These are phyloP conservation scores for Noccaea caerulescens DNA, from an alignment of 345 rosid species.

Conservation along the genomic window DNA sequence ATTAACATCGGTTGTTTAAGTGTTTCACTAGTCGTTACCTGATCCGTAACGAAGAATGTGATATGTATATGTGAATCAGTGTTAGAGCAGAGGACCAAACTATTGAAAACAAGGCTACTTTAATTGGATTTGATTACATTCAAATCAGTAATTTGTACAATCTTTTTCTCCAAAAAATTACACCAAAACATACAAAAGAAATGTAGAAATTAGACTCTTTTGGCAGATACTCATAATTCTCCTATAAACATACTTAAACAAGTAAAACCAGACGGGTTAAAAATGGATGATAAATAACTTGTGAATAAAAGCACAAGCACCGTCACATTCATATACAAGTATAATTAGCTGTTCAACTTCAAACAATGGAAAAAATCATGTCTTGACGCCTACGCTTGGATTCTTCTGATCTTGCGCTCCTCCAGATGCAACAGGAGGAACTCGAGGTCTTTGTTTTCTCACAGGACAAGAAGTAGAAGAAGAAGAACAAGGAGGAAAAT, in stretches of 20 bases:
- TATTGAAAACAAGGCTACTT: not conserved
- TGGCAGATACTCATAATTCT: conserved; percentile 21
- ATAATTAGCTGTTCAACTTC: conserved; percentile 16
- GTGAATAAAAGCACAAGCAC: conserved; percentile 7
- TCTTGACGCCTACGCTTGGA: not conserved
- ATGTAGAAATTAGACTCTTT: conserved; percentile 5
- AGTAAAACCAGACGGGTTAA: conserved; percentile 5
- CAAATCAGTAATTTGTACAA: conserved; percentile 16
- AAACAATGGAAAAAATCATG: conserved; percentile 21
- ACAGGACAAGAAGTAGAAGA: conserved; percentile 5
- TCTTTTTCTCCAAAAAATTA: not conserved
- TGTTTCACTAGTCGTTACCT: too few species aligned
- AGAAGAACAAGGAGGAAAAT: conserved; percentile 4
- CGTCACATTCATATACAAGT: conserved; percentile 24
- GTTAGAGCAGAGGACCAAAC: too few species aligned
- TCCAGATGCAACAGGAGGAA: conserved; percentile 11
- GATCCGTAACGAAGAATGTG: too few species aligned
- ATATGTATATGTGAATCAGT: too few species aligned
- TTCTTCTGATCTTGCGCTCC: conserved; percentile 23
- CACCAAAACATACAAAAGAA: conserved; percentile 10
- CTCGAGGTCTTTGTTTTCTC: not conserved
- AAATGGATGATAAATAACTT: conserved; percentile 7
- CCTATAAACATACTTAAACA: not conserved
- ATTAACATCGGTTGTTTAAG: too few species aligned
- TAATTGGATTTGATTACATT: not conserved